phyloP scores from a whole-genome alignment of 805 yeast genomes.

The Saccharomycopsis olivae region DNA sequence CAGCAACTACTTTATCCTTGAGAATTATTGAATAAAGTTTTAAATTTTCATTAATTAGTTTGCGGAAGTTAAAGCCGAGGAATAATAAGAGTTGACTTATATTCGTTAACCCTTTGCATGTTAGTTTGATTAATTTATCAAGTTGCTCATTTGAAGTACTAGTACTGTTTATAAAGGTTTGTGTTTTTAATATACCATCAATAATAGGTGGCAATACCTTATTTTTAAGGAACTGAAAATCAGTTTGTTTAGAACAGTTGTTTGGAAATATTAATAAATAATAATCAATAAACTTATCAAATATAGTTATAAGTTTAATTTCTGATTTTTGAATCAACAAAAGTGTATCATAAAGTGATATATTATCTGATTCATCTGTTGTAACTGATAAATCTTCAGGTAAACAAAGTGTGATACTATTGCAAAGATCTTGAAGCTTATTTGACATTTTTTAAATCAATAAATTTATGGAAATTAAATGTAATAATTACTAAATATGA shows the following conservation, averaged over 20 bases:
- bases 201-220: background rate
- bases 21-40: background rate
- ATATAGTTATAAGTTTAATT: background rate
- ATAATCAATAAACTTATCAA: conserved; percentile 7
- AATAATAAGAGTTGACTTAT: background rate
- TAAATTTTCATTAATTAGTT: conserved; percentile 5
- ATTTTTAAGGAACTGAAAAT: conserved; percentile 1
- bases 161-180: background rate
- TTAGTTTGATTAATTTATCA: background rate
- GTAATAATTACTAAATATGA: no score
- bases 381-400: no score
- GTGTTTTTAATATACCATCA: background rate
- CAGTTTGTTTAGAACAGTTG: conserved; percentile 3
- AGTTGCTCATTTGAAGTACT: background rate
- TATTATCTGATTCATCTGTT: no score
- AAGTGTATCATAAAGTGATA: no score
- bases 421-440: no score
- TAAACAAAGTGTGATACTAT: no score
- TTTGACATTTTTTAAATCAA: no score
- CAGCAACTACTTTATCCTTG: conserved; percentile 5
- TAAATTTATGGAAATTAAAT: no score
- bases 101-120: background rate
- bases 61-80: conserved; percentile 5
- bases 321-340: no score
- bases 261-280: conserved; percentile 10